Base-by-base conservation (phyloP, 441 rosid species). In the Jatropha multifida region DNA sequence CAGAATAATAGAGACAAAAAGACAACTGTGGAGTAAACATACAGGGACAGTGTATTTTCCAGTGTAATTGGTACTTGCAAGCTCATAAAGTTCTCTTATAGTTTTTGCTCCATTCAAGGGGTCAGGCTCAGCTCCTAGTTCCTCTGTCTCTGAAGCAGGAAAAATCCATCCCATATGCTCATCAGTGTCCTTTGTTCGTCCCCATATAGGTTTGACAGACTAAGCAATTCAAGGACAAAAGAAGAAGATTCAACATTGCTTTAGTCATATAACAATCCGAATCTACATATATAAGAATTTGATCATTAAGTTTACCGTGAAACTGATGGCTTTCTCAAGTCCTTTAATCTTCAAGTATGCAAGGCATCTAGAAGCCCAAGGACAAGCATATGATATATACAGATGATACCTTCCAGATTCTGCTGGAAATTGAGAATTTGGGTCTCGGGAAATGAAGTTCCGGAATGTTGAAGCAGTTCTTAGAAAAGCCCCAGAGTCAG, bases 121-220 rank as follows among this genome's bases (percentile, higher is more conserved):
- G 78, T 92, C 93, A 10, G 89, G 90, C 59, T 84, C 91, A 80
- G 97, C 96, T 80, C 90, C 99, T 14, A 79, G 83, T 73, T 91
- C 93, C 81, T 94, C 97, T 0, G 87, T 73, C 26, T 82, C 77
- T 14, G 90, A 82, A 66, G 83, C 76, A 7, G 96, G 90, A 69
- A 94, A 94, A 63, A 94, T 85, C 97, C 99, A 94, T 74, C 99
- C 97, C 88, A 86, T 89, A 79, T 94, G 97, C 69, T 91, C 97
- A 81, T 92, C 99, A 3, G 66, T 84, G 51, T 88, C 93, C 78
- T 90, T 92, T 23, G 99, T 94, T 86, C 86, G 89, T 79, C 81
- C 94, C 99, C 99, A 94, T 69, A 84, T 87, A 37, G 97, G 92
- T 71, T 92, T 87, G 51, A 89, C 93, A 4, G 97, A 89, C 97